Base-by-base conservation (phyloP, 371 early-diverging fungal genomes). In the Actinomortierella wolfii region DNA sequence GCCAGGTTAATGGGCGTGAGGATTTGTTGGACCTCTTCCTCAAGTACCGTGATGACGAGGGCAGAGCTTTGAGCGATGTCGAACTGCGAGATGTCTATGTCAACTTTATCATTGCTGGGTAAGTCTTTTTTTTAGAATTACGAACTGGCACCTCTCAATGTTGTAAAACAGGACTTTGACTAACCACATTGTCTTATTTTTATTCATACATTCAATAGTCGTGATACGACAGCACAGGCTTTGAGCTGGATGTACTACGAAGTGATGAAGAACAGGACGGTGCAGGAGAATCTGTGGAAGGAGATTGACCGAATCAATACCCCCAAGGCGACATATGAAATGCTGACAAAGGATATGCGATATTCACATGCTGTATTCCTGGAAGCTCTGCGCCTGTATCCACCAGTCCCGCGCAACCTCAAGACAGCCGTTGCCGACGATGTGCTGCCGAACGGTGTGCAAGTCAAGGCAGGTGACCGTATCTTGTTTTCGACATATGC, bases 181-280 rank as follows among this genome's bases (percentile, higher is more conserved):
- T 54, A 39, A 2, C n/a, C 45, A 9, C 9, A 15, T 23, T 45
- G 25, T 46, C 48, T 20, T 45, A 54, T 52, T 53, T 57, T 63
- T 43, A n/a, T n/a, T n/a, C n/a, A n/a, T n/a, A n/a, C n/a, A n/a
- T n/a, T n/a, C n/a, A n/a, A n/a, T n/a, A 76, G 76, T 21, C 70
- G 78, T 43, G 78, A 78, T 25, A 84, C 85, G 9, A 86, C 85
- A 17, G 86, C 87, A 18, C 81, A 89, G 59, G 85, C 91, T 0
- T 75, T 92, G 20, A 83, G 83, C 6, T 92, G 93, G 93, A 80
- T 84, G 25, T 83, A 89, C 57, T 89, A 81, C 51, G 76, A 76
- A 34, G 76, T 92, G 20, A 66, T 81, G 65, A 61, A 57, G 25
- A 79, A 89, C 61, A 88, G 87, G 0, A 59, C 74, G 1, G 82